Base-by-base conservation (phyloP, 108 stramenopile species). In the Skeletonema tropicum region DNA sequence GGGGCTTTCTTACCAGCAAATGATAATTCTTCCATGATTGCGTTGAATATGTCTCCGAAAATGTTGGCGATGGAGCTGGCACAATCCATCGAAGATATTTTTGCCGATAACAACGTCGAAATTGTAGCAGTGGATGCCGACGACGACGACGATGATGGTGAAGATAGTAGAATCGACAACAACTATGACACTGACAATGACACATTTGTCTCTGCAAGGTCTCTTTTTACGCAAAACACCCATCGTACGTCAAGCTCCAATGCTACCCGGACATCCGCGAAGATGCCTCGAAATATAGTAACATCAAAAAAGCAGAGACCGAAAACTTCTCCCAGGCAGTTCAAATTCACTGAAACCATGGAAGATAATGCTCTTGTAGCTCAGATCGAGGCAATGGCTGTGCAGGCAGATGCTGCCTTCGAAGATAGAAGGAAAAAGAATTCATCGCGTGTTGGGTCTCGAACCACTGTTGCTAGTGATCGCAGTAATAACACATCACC, bases 361-460 rank as follows among this genome's bases (percentile, higher is more conserved):
- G 71, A 80, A 32, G 70, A 82, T 26, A 66, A 82, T 68, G 74
- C 74, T 31, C 42, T 80, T 36, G 73, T 68, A 39, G 64, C 64
- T 42, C 74, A 82, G 55, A 82, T 82, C 60, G 80, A 82, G 61
- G 80, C 80, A 26, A 82, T 82, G 80, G 80, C 80, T 21, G 57
- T 57, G 9, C 68, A 75, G 66, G 80, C 80, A 12, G 80, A 82
- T 36, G 68, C 74, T 32, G 80, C 73, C 6, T 82, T 82, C 30
- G 74, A 74, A 52, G 66, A 64, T 38, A 64, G 80, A 3, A 19
- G 8, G 8, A 74, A 71, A 38, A 81, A 62, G 57, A 59, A 64
- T 38, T 9, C 39, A n/a, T 60, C 29, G 10, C 23, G 33, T n/a
- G n/a, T n/a, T 14, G 13, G 41, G 8, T 17, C 26, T 42, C 60